These are phyloP conservation scores for Thraustochytrium sp. DNA, from an alignment of 352 stramenopile species.

Conservation along the genomic window DNA sequence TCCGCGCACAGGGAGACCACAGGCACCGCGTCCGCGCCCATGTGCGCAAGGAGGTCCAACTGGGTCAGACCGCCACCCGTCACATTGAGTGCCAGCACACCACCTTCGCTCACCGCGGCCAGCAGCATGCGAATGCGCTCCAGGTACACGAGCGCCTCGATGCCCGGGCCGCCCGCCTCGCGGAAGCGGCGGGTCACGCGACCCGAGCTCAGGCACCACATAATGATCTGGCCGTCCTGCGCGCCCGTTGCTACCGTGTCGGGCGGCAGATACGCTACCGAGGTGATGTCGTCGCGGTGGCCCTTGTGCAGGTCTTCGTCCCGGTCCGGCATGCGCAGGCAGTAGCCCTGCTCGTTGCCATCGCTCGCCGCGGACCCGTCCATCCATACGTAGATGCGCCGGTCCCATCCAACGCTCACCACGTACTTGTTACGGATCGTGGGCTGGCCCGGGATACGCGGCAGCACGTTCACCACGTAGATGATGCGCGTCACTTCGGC, in stretches of 20 bases:
- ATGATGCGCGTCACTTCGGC: constrained; percentile 39
- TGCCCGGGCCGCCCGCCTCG: constrained; percentile 17
- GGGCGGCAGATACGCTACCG: constrained; percentile 41
- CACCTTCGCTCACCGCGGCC: background rate
- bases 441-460: constrained; percentile 55
- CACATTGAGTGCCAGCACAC: background rate
- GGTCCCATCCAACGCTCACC: constrained; percentile 71
- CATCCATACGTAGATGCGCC: constrained; percentile 69
- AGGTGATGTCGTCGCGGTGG: constrained; percentile 48
- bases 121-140: background rate
- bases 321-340: constrained; percentile 40
- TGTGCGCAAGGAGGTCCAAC: background rate
- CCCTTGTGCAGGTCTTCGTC: constrained; percentile 27
- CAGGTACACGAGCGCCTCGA: constrained; percentile 1
- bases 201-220: constrained; percentile 43
- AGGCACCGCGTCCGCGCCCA: background rate
- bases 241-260: constrained; percentile 43
- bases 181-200: constrained; percentile 14
- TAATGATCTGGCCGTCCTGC: constrained; percentile 45
- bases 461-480: constrained; percentile 47
- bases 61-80: background rate
- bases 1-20: background rate
- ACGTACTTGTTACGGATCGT: constrained; percentile 74
- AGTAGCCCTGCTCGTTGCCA: constrained; percentile 51
- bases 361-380: constrained; percentile 68